A percentile compares a stretch with the other conserved stretches of the same genome.
Evolutionary conservation across 371 early-diverging fungal genomes (phyloP).

Genomic region (Sporodiniella umbellata): DNA sequence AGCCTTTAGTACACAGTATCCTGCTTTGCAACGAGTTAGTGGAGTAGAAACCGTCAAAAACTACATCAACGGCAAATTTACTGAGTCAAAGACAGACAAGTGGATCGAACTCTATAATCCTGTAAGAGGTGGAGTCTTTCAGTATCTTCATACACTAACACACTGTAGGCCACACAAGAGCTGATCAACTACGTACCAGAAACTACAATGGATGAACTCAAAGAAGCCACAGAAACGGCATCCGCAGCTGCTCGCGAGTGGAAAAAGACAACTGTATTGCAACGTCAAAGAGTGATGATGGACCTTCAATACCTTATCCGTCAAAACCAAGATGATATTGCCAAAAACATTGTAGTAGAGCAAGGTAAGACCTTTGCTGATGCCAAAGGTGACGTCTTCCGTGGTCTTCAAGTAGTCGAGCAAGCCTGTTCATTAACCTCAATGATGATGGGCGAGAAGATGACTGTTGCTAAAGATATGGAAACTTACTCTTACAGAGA

Average conservation of each 20-base stretch:
- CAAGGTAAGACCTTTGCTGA: slow-evolving; percentile 96
- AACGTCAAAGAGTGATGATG: slow-evolving; percentile 90
- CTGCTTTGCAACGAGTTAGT: slow-evolving; percentile 32
- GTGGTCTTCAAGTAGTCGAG: slow-evolving; percentile 93
- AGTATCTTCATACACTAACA: not conserved
- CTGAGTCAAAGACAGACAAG: slow-evolving; percentile 81
- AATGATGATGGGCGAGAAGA: slow-evolving; percentile 78
- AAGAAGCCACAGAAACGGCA: slow-evolving; percentile 77
- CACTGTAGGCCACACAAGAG: slow-evolving; percentile 85
- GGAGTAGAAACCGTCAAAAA: slow-evolving; percentile 66
- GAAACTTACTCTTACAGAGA: slow-evolving; percentile 94
- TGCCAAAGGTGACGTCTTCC: slow-evolving; percentile 89
- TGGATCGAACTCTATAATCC: slow-evolving; percentile 94
- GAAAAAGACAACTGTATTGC: slow-evolving; percentile 81
- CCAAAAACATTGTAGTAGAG: slow-evolving; percentile 83
- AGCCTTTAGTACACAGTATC: slow-evolving; percentile 39
- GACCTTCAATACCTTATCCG: slow-evolving; percentile 87
- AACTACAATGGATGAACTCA: slow-evolving; percentile 82
- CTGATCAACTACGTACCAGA: slow-evolving; percentile 88
- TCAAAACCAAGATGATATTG: slow-evolving; percentile 79
- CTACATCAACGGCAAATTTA: slow-evolving; percentile 90
- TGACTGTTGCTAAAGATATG: slow-evolving; percentile 91
- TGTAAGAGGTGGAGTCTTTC: slow-evolving; percentile 53
- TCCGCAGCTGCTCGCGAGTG: slow-evolving; percentile 84
- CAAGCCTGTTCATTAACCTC: slow-evolving; percentile 79